Evolutionary conservation across 768 basidiomycete genomes (phyloP), one percentile per base, ranked within the genome.

Genomic region (Mycena capillaripes): DNA sequence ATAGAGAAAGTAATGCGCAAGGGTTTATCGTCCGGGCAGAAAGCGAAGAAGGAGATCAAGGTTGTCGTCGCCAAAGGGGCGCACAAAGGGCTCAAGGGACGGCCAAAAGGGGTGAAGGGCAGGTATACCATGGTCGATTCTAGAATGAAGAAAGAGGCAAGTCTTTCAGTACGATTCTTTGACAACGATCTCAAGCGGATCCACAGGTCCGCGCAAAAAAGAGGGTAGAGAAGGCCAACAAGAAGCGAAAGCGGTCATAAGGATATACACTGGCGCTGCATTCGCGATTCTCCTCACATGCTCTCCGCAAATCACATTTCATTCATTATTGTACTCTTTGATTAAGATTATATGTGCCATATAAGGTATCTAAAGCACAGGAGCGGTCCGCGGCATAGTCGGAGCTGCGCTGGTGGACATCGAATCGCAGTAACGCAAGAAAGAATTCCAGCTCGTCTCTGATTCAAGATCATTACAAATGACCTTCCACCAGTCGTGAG

Each of bases 81-180:
- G 7, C 93, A 97, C 80, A 95, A 90, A 77, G 98, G 96, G 55
- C 79, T 97, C 69, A 94, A 96, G 84, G 98, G 97, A 19, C 84
- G 98, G 61, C 97, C 98, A 30, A 97, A 93, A 80, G 98, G 98
- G 72, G 92, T 98, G 70, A 98, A 98, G 84, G 98, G 97, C 36
- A 89, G 94, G 57, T 99, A 98, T 82, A 85, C 92, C 44, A 98
- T 98, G 95, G 96, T 97, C 1, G 97, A 98, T 82, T 84, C 95
- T 5, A 87, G 97, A 75, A 96, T 97, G 93, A 95, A 89, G 82
- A 98, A 97, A 89, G 95, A 96, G 89, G 95, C 94, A 50, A 40
- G 88, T 81, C 53, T 32, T 27, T 21, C 11, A 5, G 11, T 16
- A 73, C 55, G 48, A 52, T 8, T 57, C 42, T 48, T 61, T 56